These are phyloP conservation scores for Trifolium dubium DNA, from an alignment of 306 rosid species.

Conservation along the genomic window DNA sequence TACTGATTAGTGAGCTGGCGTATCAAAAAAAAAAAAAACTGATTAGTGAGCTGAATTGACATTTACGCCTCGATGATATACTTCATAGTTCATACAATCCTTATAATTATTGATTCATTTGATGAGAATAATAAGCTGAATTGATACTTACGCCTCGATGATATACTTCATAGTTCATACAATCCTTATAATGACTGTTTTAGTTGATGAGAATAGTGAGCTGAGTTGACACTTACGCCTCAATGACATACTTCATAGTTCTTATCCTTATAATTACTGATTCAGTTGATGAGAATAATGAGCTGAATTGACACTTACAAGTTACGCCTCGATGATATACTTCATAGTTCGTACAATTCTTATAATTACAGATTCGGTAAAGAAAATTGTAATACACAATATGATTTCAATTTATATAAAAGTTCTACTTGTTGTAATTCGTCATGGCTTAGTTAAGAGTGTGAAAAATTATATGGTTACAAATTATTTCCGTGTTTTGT, in stretches of 20 bases:
- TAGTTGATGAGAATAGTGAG: neutral
- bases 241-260: neutral
- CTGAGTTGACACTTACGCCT: neutral
- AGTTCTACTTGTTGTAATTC: neutral
- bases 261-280: neutral
- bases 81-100: no score
- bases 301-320: no score
- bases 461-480: conserved; percentile 12
- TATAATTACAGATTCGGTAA: conserved; percentile 15
- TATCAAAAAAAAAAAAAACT: no score
- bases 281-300: conserved; percentile 3
- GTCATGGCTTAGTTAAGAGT: neutral
- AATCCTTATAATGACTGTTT: neutral
- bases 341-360: conserved; percentile 8
- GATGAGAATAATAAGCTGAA: no score
- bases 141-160: no score
- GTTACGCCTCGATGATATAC: neutral
- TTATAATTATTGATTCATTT: no score
- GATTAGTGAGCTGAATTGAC: no score
- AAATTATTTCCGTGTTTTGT: neutral
- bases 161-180: no score
- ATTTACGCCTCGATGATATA: no score
- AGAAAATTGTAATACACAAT: neutral
- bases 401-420: neutral
- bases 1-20: no score